Base-by-base conservation (phyloP, 2,329 filamentous ascomycete species). In the Hypoxylon sp. region DNA sequence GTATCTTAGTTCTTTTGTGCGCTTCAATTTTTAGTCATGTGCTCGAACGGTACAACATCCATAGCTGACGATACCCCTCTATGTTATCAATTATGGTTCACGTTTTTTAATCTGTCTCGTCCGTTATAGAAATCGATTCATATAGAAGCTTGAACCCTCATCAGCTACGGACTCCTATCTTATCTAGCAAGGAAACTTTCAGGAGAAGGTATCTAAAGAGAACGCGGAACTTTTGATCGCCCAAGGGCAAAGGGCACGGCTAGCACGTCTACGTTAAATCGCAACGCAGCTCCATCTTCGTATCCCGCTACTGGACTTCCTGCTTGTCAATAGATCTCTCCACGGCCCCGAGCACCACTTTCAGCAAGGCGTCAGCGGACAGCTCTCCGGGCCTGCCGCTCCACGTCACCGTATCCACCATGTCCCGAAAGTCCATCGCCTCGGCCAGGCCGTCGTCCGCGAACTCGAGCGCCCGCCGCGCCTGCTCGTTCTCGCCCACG, bases 351-450 rank as follows among this genome's bases (percentile, higher is more conserved):
- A 92, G 77, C 0, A 91, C 85, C 47, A 84, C 84, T 73, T 92
- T 92, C 52, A 92, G 71, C 48, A 92, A 85, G 0, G 83, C 86
- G 10, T 87, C 82, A 0, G 82, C 86, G 3, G 84, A 87, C 39
- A 92, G 76, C 41, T 82, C 79, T 11, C 71, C 73, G 4, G 64
- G 58, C 7, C 43, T 56, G 0, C 68, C 70, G 7, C 62, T 71
- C 82, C 88, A 92, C 0, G 88, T 88, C 52, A 91, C 87, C 0
- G 89, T 92, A 73, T 93, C 90, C 7, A 92, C 89, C 65, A 93
- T 92, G 76, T 93, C 90, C 44, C 90, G 79, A 6, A 90, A 70
- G 5, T 81, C 79, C 20, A 81, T 78, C 54, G 81, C 77, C 50
- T 82, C 79, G 28, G 59, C 59, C 30, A 92, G 75, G 1, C 81